phyloP scores from a whole-genome alignment of 495 filamentous ascomycete species.

The Evernia prunastri region DNA sequence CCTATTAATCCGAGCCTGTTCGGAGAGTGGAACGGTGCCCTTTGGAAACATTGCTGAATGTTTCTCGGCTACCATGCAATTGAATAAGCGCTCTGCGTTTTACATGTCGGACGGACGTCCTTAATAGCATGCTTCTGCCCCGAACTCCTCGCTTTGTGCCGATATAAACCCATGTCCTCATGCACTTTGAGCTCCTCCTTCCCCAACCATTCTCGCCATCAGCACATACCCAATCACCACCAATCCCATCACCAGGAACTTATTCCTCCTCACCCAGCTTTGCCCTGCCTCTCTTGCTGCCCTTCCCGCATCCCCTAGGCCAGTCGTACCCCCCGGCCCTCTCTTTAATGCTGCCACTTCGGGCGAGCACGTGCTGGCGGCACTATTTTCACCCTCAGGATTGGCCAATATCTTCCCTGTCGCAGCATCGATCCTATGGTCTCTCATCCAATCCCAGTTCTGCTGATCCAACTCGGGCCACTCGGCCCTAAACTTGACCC shows the following conservation, averaged over 20 bases:
- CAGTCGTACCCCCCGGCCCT: slow-evolving; percentile 59
- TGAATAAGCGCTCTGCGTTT: not conserved
- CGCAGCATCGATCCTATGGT: slow-evolving; percentile 69
- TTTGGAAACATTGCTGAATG: not conserved
- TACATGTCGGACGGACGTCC: not conserved
- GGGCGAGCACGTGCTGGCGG: slow-evolving; percentile 42
- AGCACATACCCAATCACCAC: slow-evolving; percentile 73
- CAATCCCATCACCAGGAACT: slow-evolving; percentile 59
- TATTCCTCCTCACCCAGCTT: slow-evolving; percentile 73
- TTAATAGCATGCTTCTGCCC: not conserved
- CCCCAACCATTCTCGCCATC: slow-evolving; percentile 63
- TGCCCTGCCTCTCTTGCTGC: slow-evolving; percentile 69
- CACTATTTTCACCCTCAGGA: slow-evolving; percentile 27
- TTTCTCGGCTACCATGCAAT: not conserved
- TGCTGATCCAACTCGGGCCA: slow-evolving; percentile 87
- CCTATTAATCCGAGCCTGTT: too few species aligned
- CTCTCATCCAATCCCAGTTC: slow-evolving; percentile 90
- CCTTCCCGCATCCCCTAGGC: slow-evolving; percentile 75
- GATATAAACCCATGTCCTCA: not conserved
- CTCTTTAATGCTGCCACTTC: slow-evolving; percentile 63
- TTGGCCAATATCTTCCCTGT: slow-evolving; percentile 58
- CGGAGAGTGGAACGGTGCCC: too few species aligned
- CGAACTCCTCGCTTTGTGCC: not conserved
- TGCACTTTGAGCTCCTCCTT: slow-evolving; percentile 30
- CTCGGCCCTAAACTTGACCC: slow-evolving; percentile 78